Base-by-base conservation (phyloP, 2,329 filamentous ascomycete genomes). In the Xylogone sp. region DNA sequence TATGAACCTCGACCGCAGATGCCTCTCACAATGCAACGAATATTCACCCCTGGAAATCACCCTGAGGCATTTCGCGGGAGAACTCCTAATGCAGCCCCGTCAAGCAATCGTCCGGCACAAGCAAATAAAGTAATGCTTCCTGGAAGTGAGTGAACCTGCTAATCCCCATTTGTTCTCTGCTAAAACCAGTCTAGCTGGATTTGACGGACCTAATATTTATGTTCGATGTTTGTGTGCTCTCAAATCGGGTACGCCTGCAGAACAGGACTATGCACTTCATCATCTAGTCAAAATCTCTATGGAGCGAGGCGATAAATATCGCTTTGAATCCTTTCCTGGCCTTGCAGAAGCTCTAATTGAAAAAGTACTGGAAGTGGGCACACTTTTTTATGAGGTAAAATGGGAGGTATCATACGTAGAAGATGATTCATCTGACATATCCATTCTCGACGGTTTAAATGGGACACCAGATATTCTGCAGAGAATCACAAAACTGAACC, bases 231-330 rank as follows among this genome's bases (percentile, higher is more conserved):
- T 96, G 34, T 85, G 92, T 59, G 86, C 92, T 3, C 74, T 99
- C 21, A 87, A 88, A 56, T 96, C 90, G 13, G 83, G 83, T 2
- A 82, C 96, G 21, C 80, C 81, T 3, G 80, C 85, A 12, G 93
- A 99, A 66, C 88, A 97, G 62, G 85, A 90, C n/a, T 97, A 95
- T 70, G 93, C 91, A 0, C 75, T 97, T 10, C 90, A 96, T 62
- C 93, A 97, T 62, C 74, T 97, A 3, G 91, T 97, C 53, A 96
- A 96, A 67, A 97, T 97, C 22, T 97, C 92, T 0, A 94, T 87
- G 64, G 92, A 97, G 68, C 83, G 92, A 43, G 93, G 93, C 44
- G 94, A 97, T 67, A 96, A 96, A 69, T 97, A 96, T 71, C 88
- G 90, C 54, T 97, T 97, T 59, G 91, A 96, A 61, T 88, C 90